Base-by-base conservation (phyloP, 192 early-diverging fungal genomes). In the Backusella mclennaniae region DNA sequence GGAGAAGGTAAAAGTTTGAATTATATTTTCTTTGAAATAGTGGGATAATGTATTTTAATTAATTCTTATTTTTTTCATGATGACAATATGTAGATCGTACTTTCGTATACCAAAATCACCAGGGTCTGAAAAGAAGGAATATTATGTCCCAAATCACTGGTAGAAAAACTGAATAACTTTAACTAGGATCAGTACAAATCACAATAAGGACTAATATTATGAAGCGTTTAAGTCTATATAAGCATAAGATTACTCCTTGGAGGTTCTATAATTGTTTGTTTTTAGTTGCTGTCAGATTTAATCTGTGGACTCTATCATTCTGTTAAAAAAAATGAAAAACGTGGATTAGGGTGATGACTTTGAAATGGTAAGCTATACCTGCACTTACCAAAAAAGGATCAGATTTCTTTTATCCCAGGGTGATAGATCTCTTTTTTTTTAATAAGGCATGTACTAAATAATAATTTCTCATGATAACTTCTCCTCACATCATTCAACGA, bases 381-480 rank as follows among this genome's bases (percentile, higher is more conserved):
- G 12, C 56, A 29, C 56, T 63, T 63, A 31, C 56, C 56, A 63
- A 63, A 63, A 63, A 63, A 12, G 56, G 56, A 14, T 26, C 26
- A 12, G 9, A 29, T 26, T 26, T 29, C 56, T 63, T 63, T 63
- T 29, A 63, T 63, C 56, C 56, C 56, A 63, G 56, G 23, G 56
- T 9, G 23, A 63, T 63, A 26, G 56, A 39, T 39, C 38, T 39
- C 0, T 14, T 12, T 59, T 59, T 29, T 63, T 63, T 63, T 26
- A 63, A 63, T 29, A 63, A 63, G 23, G 56, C 56, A 63, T 63
- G 56, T 63, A 63, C 56, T 63, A 63, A 63, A 63, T 63, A 63
- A 63, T 63, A 63, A 23, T 26, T 63, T 63, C 56, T 63, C 56
- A 63, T 63, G 56, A 63, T 63, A 63, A 63, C 56, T 63, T 26